These are phyloP conservation scores for Leptographium lundbergii DNA, from an alignment of 2,329 filamentous ascomycete genomes.

Conservation along the genomic window DNA sequence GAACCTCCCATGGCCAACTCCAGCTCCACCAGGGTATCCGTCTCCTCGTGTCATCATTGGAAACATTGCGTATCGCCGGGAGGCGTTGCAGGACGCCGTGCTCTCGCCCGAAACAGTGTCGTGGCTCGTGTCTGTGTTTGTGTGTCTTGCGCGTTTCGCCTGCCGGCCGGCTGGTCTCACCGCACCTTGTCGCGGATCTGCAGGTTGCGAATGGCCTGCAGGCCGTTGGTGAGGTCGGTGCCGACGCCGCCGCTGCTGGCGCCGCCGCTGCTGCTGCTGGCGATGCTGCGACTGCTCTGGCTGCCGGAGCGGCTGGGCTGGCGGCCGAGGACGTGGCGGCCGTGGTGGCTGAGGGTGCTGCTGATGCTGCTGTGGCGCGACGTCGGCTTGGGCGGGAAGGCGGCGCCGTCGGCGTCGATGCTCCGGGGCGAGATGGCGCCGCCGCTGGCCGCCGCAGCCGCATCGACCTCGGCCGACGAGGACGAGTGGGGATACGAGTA, in stretches of 20 bases:
- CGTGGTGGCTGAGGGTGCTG: neutral
- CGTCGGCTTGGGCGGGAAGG: slow-evolving; percentile 1
- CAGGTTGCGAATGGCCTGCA: slow-evolving; percentile 18
- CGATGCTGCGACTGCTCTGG: slow-evolving; percentile 1
- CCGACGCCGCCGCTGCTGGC: neutral
- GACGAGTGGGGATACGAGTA: neutral
- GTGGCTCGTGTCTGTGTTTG: neutral
- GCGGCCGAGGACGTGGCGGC: slow-evolving; percentile 9
- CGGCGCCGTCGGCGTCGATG: neutral
- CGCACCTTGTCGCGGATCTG: slow-evolving; percentile 22
- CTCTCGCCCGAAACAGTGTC: neutral
- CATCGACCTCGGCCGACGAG: neutral
- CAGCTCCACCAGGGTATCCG: neutral
- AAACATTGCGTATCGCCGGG: neutral
- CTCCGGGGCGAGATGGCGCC: neutral
- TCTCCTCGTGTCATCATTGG: neutral
- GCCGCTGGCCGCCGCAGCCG: neutral
- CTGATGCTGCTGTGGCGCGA: neutral
- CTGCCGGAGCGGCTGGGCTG: slow-evolving; percentile 14
- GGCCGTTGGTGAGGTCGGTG: slow-evolving; percentile 11
- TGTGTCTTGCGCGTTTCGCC: neutral
- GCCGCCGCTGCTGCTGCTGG: slow-evolving; percentile 4
- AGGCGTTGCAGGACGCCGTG: neutral
- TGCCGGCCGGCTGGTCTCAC: neutral
- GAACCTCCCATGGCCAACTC: neutral